phyloP scores from a whole-genome alignment of 2,329 filamentous ascomycete species.

The Penicillium sp. region DNA sequence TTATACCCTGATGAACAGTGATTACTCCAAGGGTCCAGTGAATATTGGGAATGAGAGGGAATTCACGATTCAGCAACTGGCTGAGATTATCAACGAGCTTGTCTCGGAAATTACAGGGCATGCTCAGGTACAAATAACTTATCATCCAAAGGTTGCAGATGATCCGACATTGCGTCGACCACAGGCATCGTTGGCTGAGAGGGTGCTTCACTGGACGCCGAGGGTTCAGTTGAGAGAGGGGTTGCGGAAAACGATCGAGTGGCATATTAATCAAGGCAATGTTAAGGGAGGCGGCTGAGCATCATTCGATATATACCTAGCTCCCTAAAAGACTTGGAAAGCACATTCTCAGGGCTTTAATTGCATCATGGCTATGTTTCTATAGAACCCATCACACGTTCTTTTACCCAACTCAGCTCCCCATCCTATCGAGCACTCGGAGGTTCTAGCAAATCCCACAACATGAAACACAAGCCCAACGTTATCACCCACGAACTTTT shows the following conservation, averaged over 20 bases:
- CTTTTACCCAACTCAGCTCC: not conserved
- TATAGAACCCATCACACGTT: no score
- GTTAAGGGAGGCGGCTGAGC: not conserved
- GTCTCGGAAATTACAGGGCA: slow-evolving; percentile 10
- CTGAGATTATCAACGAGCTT: slow-evolving; percentile 22
- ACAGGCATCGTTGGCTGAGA: slow-evolving; percentile 27
- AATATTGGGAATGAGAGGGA: slow-evolving; percentile 34
- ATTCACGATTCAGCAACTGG: slow-evolving; percentile 29
- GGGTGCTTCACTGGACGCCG: slow-evolving; percentile 26
- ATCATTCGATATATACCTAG: not conserved
- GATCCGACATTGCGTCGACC: slow-evolving; percentile 18
- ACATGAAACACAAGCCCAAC: not conserved
- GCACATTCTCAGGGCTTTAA: no score
- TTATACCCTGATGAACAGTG: slow-evolving; percentile 28
- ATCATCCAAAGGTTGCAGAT: slow-evolving; percentile 3
- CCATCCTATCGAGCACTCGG: not conserved
- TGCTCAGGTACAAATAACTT: slow-evolving; percentile 2
- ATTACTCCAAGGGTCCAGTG: slow-evolving; percentile 23
- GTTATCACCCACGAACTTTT: not conserved
- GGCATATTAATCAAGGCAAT: slow-evolving; percentile 11
- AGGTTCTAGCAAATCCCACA: not conserved
- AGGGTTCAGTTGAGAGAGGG: slow-evolving; percentile 22
- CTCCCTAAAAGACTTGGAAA: no score
- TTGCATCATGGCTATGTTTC: no score
- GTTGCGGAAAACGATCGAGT: slow-evolving; percentile 26